phyloP scores from a whole-genome alignment of 257 asterid genomes.

The Agastache rugosa region DNA sequence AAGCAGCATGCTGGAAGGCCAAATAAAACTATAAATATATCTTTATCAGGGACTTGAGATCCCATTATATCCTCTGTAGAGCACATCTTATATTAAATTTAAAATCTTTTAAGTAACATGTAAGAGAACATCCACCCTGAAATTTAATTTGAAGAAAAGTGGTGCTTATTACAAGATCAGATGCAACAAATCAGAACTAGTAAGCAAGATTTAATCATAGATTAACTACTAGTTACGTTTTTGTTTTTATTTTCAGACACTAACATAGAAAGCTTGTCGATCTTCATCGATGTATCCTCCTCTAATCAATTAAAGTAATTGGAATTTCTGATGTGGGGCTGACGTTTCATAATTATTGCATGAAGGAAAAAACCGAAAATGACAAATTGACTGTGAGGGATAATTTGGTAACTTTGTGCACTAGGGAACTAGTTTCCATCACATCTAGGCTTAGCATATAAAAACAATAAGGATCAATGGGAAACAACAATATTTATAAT shows the following conservation, averaged over 20 bases:
- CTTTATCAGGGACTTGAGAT: conserved; percentile 10
- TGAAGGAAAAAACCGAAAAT: conserved; percentile 14
- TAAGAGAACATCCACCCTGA: conserved; percentile 6
- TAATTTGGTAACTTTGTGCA: background rate
- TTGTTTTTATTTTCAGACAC: conserved; percentile 9
- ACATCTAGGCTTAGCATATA: conserved; percentile 1
- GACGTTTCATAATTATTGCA: background rate
- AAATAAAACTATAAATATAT: background rate
- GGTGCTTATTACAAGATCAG: background rate
- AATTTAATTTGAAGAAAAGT: conserved; percentile 9
- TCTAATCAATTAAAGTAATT: conserved; percentile 17
- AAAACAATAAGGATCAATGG: conserved; percentile 21
- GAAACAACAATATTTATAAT: conserved; percentile 20
- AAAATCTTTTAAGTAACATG: background rate
- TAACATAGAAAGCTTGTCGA: background rate
- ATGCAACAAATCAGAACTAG: conserved; percentile 1
- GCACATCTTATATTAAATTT: background rate
- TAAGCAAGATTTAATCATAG: background rate
- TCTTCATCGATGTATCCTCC: conserved; percentile 8
- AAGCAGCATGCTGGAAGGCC: conserved; percentile 2
- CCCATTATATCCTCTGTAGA: conserved; percentile 7
- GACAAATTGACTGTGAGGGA: background rate
- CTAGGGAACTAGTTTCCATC: conserved; percentile 1
- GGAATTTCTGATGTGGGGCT: background rate
- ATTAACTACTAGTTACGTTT: background rate